Base-by-base conservation (phyloP, 352 stramenopile species). In the Globisporangium yorkense region DNA sequence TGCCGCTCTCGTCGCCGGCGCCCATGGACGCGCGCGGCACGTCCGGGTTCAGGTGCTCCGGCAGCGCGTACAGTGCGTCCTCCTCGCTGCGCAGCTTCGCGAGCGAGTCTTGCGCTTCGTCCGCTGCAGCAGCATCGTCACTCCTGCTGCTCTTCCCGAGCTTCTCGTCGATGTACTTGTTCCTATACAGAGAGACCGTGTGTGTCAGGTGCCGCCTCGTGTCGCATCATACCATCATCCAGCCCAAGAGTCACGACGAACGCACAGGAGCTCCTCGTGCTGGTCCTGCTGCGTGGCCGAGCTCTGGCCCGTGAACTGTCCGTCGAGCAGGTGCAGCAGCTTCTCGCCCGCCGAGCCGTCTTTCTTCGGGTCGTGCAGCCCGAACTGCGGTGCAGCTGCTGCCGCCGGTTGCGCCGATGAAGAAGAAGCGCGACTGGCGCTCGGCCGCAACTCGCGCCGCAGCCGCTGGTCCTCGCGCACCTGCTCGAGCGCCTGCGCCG, bases 151-250 rank as follows among this genome's bases (percentile, higher is more conserved):
- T 80, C 54, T 79, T 84, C 24, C 80, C 68, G 41, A 93, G 54
- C 54, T 73, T 74, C 65, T 87, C 81, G 62, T 94, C 81, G 59
- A 94, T 88, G 64, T 88, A 94, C 54, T 87, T 74, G 65, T 92
- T 90, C 57, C 86, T 89, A 41, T 2, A 31, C 7, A 47, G 8
- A n/a, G 33, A 0, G 12, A 7, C 12, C 24, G 6, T 33, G 20
- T n/a, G 12, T 18, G 31, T 35, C 12, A 39, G 5, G 8, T 39
- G 33, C 33, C 33, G 33, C 33, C 33, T 12, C 33, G 33, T 9
- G 8, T 15, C 33, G 33, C 31, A 39, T 12, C 37, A 18, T 50
- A 27, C 29, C 2, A 39, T 40, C 45, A 45, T 21, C 12, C 20
- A 12, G 10, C 7, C 33, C 33, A 6, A 37, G 33, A 37, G 33